Conservation (phyloP, 2,329 filamentous ascomycete genomes). For the Botryotinia convoluta region DNA sequence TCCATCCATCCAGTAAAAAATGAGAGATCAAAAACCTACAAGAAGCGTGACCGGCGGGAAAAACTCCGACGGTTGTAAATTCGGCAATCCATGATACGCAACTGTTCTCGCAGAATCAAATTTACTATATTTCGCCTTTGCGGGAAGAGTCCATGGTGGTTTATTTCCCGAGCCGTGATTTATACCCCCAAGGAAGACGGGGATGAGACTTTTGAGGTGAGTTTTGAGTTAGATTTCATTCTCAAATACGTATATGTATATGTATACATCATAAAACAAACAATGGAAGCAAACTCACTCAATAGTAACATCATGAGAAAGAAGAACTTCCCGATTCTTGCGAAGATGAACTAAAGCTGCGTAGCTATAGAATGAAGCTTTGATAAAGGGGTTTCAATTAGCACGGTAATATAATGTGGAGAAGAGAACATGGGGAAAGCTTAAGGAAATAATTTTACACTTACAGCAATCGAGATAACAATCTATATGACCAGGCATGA, state of each 20-base stretch:
- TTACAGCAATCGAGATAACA: constrained; percentile 66
- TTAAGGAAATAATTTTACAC: constrained; percentile 25
- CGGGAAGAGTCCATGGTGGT: constrained; percentile 69
- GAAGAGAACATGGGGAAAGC: neutral
- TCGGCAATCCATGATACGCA: constrained; percentile 48
- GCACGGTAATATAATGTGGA: neutral
- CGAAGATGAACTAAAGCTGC: constrained; percentile 56
- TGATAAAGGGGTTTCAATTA: neutral
- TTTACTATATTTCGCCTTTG: constrained; percentile 60
- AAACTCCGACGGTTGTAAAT: constrained; percentile 46
- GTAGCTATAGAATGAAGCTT: constrained; percentile 65
- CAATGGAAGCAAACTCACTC: constrained; percentile 51
- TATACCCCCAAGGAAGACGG: constrained; percentile 69
- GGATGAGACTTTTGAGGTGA: constrained; percentile 55
- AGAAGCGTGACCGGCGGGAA: constrained; percentile 55
- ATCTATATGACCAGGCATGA: constrained; percentile 62
- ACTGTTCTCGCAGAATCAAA: constrained; percentile 50
- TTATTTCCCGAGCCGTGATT: constrained; percentile 61
- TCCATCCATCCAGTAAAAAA: neutral
- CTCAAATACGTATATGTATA: neutral
- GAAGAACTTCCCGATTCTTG: constrained; percentile 53
- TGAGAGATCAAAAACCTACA: constrained; percentile 34
- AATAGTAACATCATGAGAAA: constrained; percentile 58
- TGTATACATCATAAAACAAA: fast-evolving
- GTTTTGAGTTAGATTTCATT: constrained; percentile 3